These are phyloP conservation scores for Ophiognomonia clavigignenti-juglandacearum DNA, from an alignment of 2,329 filamentous ascomycete species.

Conservation along the genomic window DNA sequence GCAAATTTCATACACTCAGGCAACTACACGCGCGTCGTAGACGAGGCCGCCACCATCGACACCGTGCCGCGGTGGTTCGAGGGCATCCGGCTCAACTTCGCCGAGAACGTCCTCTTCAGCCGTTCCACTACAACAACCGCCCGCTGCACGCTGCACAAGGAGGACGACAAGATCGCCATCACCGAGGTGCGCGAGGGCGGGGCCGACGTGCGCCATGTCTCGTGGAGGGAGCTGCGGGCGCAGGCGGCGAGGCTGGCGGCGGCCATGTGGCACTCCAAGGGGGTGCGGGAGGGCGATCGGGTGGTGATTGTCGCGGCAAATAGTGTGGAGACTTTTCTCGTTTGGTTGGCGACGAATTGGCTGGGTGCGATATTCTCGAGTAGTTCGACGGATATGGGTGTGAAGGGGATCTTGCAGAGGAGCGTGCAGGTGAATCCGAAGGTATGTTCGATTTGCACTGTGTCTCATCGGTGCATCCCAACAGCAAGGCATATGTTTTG, in stretches of 20 bases:
- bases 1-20: too few species aligned
- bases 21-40: too few species aligned
- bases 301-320: constrained; percentile 16
- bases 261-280: neutral
- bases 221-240: constrained; percentile 1
- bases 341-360: constrained; percentile 10
- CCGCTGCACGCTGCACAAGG: too few species aligned
- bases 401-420: constrained; percentile 14
- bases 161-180: too few species aligned
- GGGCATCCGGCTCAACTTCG: too few species aligned
- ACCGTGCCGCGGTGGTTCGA: too few species aligned
- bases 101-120: too few species aligned
- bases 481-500: too few species aligned
- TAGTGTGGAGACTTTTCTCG: constrained; percentile 10
- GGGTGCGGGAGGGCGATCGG: neutral
- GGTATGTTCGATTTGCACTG: constrained; percentile 15
- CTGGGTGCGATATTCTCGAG: constrained; percentile 16
- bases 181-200: too few species aligned
- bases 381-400: constrained; percentile 14
- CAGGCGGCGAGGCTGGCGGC: neutral
- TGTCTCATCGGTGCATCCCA: too few species aligned
- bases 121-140: too few species aligned
- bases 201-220: neutral
- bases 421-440: constrained; percentile 13
- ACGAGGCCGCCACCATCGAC: too few species aligned